Evolutionary conservation across 805 yeast genomes (phyloP).

Genomic region (Saccharomycopsis fibuligera): DNA sequence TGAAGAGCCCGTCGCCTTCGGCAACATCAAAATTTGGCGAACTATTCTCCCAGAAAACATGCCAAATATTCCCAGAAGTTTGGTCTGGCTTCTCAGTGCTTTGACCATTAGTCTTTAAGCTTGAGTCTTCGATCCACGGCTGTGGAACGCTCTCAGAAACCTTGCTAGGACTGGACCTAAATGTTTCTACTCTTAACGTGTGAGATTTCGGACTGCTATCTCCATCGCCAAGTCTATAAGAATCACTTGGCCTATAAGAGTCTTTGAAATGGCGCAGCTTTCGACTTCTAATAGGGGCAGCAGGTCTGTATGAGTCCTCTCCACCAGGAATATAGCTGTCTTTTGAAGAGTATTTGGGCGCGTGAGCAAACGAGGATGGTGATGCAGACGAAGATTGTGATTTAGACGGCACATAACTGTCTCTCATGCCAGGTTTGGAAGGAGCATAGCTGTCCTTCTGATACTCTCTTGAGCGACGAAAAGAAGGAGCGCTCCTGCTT

Average conservation of each 20-base stretch:
- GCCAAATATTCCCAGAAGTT: background rate
- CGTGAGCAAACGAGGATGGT: too few relatives aligned
- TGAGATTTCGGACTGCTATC: too few relatives aligned
- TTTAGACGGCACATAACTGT: background rate
- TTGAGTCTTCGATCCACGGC: too few relatives aligned
- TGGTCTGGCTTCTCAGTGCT: background rate
- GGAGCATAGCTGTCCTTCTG: background rate
- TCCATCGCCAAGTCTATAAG: too few relatives aligned
- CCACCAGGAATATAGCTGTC: background rate
- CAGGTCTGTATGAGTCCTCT: background rate
- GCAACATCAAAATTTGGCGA: background rate
- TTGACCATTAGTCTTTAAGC: background rate
- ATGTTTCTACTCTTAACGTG: background rate
- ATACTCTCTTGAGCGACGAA: too few relatives aligned
- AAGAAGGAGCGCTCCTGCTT: too few relatives aligned
- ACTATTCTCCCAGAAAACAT: background rate
- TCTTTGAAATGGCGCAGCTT: too few relatives aligned
- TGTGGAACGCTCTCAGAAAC: too few relatives aligned
- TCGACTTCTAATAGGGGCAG: too few relatives aligned
- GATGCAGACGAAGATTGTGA: too few relatives aligned
- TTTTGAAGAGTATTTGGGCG: background rate
- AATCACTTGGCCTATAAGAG: background rate
- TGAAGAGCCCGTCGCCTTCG: background rate
- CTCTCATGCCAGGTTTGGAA: background rate
- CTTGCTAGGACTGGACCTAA: too few relatives aligned